A percentile compares a stretch with the other conserved stretches of the same genome.
Evolutionary conservation across 768 basidiomycete species (phyloP).

Genomic region (Saitozyma podzolica): DNA sequence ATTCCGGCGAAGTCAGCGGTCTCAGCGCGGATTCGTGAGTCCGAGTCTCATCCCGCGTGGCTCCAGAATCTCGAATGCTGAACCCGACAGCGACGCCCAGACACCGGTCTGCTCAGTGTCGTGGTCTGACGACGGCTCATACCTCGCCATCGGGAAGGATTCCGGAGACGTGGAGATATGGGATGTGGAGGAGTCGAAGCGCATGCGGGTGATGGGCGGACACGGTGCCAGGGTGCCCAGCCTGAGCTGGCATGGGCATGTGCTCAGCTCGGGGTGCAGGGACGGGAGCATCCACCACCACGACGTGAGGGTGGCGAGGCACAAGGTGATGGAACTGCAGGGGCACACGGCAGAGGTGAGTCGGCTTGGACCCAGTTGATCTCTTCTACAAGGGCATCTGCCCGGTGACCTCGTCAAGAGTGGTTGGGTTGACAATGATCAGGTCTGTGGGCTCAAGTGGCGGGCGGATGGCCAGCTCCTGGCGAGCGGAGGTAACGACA

Average conservation of each 20-base stretch:
- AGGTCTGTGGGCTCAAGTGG: constrained; percentile 81
- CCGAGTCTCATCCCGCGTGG: constrained; percentile 50
- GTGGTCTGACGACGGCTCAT: constrained; percentile 58
- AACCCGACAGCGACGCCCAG: constrained; percentile 29
- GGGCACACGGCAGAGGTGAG: constrained; percentile 86
- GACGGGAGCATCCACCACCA: constrained; percentile 97
- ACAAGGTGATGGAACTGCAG: constrained; percentile 84
- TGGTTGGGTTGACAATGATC: not conserved
- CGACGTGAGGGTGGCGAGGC: constrained; percentile 81
- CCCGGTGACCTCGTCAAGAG: too few relatives aligned
- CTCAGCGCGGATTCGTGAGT: constrained; percentile 35
- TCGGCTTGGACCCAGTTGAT: not conserved
- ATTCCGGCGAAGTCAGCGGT: constrained; percentile 77
- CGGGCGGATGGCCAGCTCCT: constrained; percentile 78
- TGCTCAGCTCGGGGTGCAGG: constrained; percentile 82
- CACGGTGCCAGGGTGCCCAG: constrained; percentile 76
- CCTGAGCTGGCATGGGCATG: constrained; percentile 82
- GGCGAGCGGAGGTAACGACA: constrained; percentile 95
- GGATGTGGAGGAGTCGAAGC: constrained; percentile 77
- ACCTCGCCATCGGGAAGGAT: constrained; percentile 76
- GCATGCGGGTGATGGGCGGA: constrained; percentile 85
- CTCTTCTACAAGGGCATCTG: not conserved
- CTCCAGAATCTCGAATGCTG: not conserved
- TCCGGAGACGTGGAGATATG: constrained; percentile 90
- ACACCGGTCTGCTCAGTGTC: constrained; percentile 46